Evolutionary conservation across 768 basidiomycete species (phyloP).

Genomic region (Chalciporus pseudorubinellus): DNA sequence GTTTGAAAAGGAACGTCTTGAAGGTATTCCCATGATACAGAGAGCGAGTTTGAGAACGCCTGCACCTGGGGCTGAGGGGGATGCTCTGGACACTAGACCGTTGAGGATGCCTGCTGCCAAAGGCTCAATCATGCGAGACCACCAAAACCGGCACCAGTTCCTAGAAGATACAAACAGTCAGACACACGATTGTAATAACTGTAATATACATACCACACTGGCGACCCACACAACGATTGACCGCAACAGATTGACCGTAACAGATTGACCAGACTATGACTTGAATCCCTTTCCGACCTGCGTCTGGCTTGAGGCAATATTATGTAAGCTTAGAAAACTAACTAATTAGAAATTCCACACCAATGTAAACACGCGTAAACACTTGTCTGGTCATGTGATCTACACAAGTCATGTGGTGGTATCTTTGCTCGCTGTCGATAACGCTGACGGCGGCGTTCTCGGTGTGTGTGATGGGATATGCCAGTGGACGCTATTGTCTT

Average conservation of each 20-base stretch:
- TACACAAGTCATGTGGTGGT: no score
- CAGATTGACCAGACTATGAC: no score
- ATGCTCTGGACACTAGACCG: slow-evolving; percentile 38
- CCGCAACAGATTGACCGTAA: background rate
- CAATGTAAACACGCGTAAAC: no score
- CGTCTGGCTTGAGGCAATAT: no score
- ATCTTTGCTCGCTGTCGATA: no score
- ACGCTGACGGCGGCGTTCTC: no score
- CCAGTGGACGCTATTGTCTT: no score
- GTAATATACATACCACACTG: background rate
- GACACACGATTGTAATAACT: background rate
- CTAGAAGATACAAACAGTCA: background rate
- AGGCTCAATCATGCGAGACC: slow-evolving; percentile 59
- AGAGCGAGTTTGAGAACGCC: slow-evolving; percentile 29
- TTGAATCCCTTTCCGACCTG: no score
- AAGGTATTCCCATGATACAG: slow-evolving; percentile 29
- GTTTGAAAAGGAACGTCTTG: slow-evolving; percentile 34
- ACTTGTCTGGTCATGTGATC: no score
- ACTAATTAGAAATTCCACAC: no score
- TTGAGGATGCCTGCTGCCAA: slow-evolving; percentile 53
- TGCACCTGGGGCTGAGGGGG: slow-evolving; percentile 21
- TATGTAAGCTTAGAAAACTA: no score
- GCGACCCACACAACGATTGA: slow-evolving; percentile 13
- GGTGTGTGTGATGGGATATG: no score
- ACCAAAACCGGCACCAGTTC: slow-evolving; percentile 17